Evolutionary conservation across 495 filamentous ascomycete species (phyloP).

Genomic region (Tuber microsphaerosporum): DNA sequence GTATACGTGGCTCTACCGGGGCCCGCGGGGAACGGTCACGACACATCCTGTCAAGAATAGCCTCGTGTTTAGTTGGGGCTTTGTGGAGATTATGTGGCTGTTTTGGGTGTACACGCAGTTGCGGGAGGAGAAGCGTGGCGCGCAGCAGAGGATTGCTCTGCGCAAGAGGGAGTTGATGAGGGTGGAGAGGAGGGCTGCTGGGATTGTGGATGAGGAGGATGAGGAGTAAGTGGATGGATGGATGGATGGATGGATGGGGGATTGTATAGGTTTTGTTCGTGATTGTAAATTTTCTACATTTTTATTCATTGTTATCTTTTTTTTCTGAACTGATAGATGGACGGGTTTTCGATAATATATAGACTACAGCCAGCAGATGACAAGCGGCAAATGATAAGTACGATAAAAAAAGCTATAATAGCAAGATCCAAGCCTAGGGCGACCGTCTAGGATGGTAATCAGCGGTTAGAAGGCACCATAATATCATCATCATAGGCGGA

Average conservation of each 20-base stretch:
- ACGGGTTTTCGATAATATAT: background rate
- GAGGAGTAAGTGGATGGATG: background rate
- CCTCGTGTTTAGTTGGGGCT: slow-evolving; percentile 36
- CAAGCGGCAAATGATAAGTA: background rate
- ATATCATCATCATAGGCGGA: background rate
- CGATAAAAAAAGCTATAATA: background rate
- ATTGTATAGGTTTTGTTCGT: background rate
- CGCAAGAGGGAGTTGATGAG: slow-evolving; percentile 20
- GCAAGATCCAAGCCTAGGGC: background rate
- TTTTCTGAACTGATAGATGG: background rate
- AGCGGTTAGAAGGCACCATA: background rate
- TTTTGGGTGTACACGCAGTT: slow-evolving; percentile 41
- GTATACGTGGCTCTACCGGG: slow-evolving; percentile 35
- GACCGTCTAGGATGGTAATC: background rate
- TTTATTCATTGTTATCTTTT: background rate
- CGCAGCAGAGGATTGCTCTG: slow-evolving; percentile 22
- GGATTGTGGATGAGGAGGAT: slow-evolving; percentile 2
- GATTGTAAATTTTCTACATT: background rate
- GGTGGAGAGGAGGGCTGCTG: slow-evolving; percentile 4
- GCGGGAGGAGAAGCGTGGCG: slow-evolving; percentile 32
- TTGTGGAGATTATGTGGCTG: slow-evolving; percentile 35
- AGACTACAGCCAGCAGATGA: background rate
- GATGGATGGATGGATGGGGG: background rate
- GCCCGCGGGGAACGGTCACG: slow-evolving; percentile 19
- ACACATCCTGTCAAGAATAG: slow-evolving; percentile 33